Evolutionary conservation across 352 stramenopile genomes (phyloP).

Genomic region (Phytophthora megakarya): DNA sequence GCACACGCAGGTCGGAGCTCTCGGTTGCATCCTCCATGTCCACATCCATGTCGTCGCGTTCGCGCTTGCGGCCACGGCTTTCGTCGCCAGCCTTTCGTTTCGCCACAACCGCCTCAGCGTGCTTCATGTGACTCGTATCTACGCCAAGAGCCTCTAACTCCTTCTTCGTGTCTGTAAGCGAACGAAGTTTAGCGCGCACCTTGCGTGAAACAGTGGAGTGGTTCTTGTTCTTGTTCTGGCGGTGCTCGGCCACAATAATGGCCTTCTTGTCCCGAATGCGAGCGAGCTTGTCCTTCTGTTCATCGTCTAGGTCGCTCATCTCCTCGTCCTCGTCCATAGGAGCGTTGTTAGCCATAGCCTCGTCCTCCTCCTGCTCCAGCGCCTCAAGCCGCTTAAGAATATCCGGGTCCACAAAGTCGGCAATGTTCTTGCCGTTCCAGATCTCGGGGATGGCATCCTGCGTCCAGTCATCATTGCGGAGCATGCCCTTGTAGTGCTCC

Average conservation of each 20-base stretch:
- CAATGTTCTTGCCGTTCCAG: constrained; percentile 99
- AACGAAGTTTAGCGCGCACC: constrained; percentile 76
- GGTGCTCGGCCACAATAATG: constrained; percentile 82
- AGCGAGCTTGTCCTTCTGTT: constrained; percentile 92
- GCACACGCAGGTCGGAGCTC: constrained; percentile 70
- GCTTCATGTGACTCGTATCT: constrained; percentile 91
- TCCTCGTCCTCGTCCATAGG: constrained; percentile 89
- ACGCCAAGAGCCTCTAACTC: constrained; percentile 91
- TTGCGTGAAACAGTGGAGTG: constrained; percentile 90
- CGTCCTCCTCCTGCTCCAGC: constrained; percentile 97
- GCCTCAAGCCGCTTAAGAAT: constrained; percentile 96
- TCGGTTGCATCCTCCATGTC: constrained; percentile 90
- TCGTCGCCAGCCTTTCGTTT: constrained; percentile 74
- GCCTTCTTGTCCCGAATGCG: constrained; percentile 87
- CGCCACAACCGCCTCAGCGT: constrained; percentile 73
- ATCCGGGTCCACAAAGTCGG: constrained; percentile 98
- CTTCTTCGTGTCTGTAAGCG: constrained; percentile 88
- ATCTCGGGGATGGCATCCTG: constrained; percentile 99
- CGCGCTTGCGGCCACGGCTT: constrained; percentile 85
- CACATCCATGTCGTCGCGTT: constrained; percentile 81
- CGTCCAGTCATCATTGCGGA: constrained; percentile 96
- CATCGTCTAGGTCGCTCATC: constrained; percentile 94
- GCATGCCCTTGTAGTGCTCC: constrained; percentile 96
- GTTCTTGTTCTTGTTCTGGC: constrained; percentile 96
- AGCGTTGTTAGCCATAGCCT: constrained; percentile 90